Evolutionary conservation across 2,329 filamentous ascomycete genomes (phyloP).

Genomic region (Scytalidium sp.): DNA sequence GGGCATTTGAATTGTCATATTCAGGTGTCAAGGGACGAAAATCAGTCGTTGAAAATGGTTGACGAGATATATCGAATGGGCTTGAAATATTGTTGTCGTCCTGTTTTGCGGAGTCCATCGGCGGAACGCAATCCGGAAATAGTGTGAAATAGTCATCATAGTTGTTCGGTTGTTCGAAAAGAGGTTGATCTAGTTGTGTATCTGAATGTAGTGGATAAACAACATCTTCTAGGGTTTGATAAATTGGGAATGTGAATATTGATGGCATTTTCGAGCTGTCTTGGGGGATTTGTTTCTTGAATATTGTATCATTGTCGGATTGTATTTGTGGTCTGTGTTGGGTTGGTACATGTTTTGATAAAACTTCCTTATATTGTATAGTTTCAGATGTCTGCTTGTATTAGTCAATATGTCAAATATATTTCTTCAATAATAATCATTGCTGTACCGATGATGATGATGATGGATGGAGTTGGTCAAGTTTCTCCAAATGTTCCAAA

Average conservation of each 20-base stretch:
- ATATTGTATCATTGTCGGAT: slow-evolving; percentile 63
- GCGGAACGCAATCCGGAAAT: slow-evolving; percentile 58
- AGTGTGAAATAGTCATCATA: slow-evolving; percentile 57
- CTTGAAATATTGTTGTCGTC: slow-evolving; percentile 61
- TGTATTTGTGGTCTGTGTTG: slow-evolving; percentile 62
- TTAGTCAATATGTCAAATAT: slow-evolving; percentile 24
- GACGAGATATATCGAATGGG: slow-evolving; percentile 64
- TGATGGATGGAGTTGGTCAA: slow-evolving; percentile 61
- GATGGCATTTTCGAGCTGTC: slow-evolving; percentile 71
- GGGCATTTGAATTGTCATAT: slow-evolving; percentile 67
- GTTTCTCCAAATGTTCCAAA: slow-evolving; percentile 78
- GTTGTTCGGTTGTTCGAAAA: slow-evolving; percentile 43
- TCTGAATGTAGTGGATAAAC: slow-evolving; percentile 57
- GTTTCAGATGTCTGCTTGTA: slow-evolving; percentile 24
- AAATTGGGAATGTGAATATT: slow-evolving; percentile 65
- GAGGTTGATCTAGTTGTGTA: slow-evolving; percentile 49
- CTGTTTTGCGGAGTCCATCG: slow-evolving; percentile 68
- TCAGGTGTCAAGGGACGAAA: slow-evolving; percentile 55
- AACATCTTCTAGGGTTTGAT: slow-evolving; percentile 63
- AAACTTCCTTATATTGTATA: slow-evolving; percentile 35
- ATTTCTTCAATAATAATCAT: slow-evolving; percentile 29
- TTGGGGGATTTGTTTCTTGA: slow-evolving; percentile 61
- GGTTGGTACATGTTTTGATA: slow-evolving; percentile 39
- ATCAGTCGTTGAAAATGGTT: slow-evolving; percentile 56
- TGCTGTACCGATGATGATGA: slow-evolving; percentile 52